phyloP scores from a whole-genome alignment of 176 grass and related monocot genomes.

The Coix lacrymajobi region DNA sequence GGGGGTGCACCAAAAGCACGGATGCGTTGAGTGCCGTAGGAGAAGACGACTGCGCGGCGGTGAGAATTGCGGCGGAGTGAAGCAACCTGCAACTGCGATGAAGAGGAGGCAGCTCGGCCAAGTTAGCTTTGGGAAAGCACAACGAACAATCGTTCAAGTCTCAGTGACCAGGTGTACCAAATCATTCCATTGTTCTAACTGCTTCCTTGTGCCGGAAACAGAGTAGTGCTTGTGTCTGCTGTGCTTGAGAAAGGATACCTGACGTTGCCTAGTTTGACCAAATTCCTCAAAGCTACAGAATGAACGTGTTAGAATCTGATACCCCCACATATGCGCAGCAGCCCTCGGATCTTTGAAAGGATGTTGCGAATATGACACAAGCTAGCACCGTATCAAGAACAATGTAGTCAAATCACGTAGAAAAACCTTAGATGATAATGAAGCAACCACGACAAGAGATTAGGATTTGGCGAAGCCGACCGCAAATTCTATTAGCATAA shows the following conservation, averaged over 20 bases:
- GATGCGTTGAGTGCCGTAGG: conserved; percentile 50
- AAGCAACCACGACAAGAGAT: too few relatives aligned
- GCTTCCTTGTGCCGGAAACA: neutral
- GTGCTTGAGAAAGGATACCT: neutral
- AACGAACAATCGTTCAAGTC: conserved; percentile 1
- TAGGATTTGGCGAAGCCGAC: too few relatives aligned
- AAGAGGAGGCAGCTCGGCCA: neutral
- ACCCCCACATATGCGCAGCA: too few relatives aligned
- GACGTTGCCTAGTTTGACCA: neutral
- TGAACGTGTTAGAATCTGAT: too few relatives aligned
- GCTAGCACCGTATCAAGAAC: too few relatives aligned
- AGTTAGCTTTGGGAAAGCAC: conserved; percentile 13
- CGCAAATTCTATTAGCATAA: too few relatives aligned
- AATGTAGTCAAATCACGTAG: too few relatives aligned
- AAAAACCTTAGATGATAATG: too few relatives aligned
- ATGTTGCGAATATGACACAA: too few relatives aligned
- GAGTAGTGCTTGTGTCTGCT: neutral
- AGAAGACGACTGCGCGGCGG: neutral
- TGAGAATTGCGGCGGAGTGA: conserved; percentile 19
- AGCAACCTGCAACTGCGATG: conserved; percentile 17
- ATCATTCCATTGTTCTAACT: conserved; percentile 13
- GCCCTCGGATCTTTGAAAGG: too few relatives aligned
- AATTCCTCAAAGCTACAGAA: neutral
- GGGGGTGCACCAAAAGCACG: neutral
- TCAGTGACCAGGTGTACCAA: neutral